A percentile compares a stretch with the other conserved stretches of the same genome.
phyloP scores from a whole-genome alignment of 352 stramenopile species.

The Thraustochytrium sp. region DNA sequence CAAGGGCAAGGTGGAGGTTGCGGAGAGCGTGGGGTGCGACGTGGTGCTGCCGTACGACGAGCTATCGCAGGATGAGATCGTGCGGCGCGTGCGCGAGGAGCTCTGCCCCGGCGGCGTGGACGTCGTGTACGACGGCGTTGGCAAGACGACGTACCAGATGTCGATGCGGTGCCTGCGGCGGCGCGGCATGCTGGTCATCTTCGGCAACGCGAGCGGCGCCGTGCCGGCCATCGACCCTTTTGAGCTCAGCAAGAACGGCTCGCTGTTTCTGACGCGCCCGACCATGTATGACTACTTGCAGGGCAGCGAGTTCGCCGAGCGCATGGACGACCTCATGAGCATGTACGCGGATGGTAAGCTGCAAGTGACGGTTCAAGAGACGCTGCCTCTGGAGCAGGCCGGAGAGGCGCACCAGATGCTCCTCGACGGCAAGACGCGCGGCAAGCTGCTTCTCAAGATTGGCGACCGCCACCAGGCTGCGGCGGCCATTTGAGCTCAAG shows the following conservation, averaged over 20 bases:
- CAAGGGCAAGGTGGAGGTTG: slow-evolving; percentile 54
- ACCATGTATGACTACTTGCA: slow-evolving; percentile 63
- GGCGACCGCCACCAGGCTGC: no score
- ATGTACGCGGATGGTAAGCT: slow-evolving; percentile 61
- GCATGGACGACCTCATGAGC: slow-evolving; percentile 60
- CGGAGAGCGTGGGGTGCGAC: slow-evolving; percentile 39
- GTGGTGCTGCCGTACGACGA: background rate
- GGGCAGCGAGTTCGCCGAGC: slow-evolving; percentile 57
- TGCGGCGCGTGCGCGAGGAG: background rate
- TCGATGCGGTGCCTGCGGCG: slow-evolving; percentile 58
- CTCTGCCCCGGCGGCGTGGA: slow-evolving; percentile 49
- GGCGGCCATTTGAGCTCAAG: no score
- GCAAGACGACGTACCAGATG: slow-evolving; percentile 57
- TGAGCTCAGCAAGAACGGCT: slow-evolving; percentile 58
- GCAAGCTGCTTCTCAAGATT: slow-evolving; percentile 55
- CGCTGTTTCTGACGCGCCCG: slow-evolving; percentile 62
- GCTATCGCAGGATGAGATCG: background rate
- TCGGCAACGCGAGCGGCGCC: slow-evolving; percentile 65
- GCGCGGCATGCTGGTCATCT: slow-evolving; percentile 63
- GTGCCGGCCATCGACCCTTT: slow-evolving; percentile 63
- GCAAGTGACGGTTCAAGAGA: slow-evolving; percentile 58
- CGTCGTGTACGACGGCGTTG: slow-evolving; percentile 65
- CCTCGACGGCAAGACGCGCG: slow-evolving; percentile 61
- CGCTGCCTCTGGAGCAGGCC: slow-evolving; percentile 60
- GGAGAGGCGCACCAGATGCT: slow-evolving; percentile 61